A percentile compares a stretch with the other conserved stretches of the same genome.
Conservation (phyloP, 1,139 yeast species). For the Nakaseomyces sp. region DNA sequence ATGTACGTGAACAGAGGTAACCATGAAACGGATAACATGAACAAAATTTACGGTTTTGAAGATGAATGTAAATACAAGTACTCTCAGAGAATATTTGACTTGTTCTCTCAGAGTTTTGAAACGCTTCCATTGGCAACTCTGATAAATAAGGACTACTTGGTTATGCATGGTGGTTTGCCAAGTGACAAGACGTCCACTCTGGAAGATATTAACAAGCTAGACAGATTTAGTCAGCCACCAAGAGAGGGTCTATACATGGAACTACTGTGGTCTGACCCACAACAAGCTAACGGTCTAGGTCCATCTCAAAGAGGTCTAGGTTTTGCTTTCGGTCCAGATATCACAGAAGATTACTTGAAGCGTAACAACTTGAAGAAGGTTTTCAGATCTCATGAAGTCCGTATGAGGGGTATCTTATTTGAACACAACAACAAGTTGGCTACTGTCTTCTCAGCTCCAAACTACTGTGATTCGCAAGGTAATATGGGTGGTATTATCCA, state of each 20-base stretch:
- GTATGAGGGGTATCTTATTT: slow-evolving; percentile 80
- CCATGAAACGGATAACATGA: slow-evolving; percentile 96
- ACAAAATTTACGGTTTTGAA: slow-evolving; percentile 89
- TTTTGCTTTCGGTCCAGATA: slow-evolving; percentile 92
- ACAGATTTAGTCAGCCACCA: slow-evolving; percentile 79
- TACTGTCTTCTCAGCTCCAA: slow-evolving; percentile 95
- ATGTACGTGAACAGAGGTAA: slow-evolving; percentile 85
- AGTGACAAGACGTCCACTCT: slow-evolving; percentile 65
- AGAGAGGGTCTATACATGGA: slow-evolving; percentile 93
- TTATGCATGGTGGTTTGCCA: slow-evolving; percentile 94
- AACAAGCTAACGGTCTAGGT: slow-evolving; percentile 62
- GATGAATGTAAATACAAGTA: slow-evolving; percentile 93
- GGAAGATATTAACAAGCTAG: slow-evolving; percentile 62
- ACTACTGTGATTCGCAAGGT: slow-evolving; percentile 89
- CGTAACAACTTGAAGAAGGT: slow-evolving; percentile 66
- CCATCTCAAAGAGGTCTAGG: slow-evolving; percentile 95
- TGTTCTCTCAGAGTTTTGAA: slow-evolving; percentile 81
- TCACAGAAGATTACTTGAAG: slow-evolving; percentile 71
- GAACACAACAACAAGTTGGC: slow-evolving; percentile 82
- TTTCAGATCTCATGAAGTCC: slow-evolving; percentile 89
- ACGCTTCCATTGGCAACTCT: slow-evolving; percentile 80
- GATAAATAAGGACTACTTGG: slow-evolving; percentile 66
- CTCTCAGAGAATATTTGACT: slow-evolving; percentile 69
- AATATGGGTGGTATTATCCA: slow-evolving; percentile 85
- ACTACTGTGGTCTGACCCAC: slow-evolving; percentile 96